Evolutionary conservation across 139 green algal genomes (phyloP), one percentile per base, ranked within the genome.

Genomic region (Desmodesmus armatus): DNA sequence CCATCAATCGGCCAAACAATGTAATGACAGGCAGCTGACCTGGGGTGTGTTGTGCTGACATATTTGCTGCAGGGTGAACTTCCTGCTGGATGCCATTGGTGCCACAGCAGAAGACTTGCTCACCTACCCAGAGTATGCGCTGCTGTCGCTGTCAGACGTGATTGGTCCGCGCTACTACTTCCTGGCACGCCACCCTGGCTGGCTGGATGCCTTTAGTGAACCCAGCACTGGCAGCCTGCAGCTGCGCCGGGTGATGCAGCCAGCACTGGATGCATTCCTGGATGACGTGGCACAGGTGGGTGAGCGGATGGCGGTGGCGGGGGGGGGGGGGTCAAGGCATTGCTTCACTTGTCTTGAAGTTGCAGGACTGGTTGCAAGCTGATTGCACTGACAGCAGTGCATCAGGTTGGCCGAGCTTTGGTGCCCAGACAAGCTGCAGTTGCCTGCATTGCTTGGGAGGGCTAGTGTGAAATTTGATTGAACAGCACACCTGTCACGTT

Each of bases 1-100:
- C n/a, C n/a, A n/a, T n/a, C n/a, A n/a, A n/a, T n/a, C n/a, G n/a
- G n/a, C n/a, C n/a, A n/a, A n/a, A n/a, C n/a, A n/a, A n/a, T n/a
- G n/a, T n/a, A n/a, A n/a, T n/a, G n/a, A n/a, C n/a, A n/a, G n/a
- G n/a, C n/a, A n/a, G n/a, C n/a, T n/a, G n/a, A n/a, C n/a, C n/a
- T n/a, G n/a, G n/a, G n/a, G n/a, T n/a, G n/a, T n/a, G n/a, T n/a
- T n/a, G n/a, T n/a, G n/a, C 6, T 40, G 63, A 40, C 63, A 40
- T 43, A n/a, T n/a, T n/a, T n/a, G n/a, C n/a, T 49, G 19, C 74
- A 81, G 74, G 74, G 43, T 81, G 29, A 81, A 81, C 49, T 81
- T 81, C 74, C 49, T 81, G 74, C 23, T 79, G n/a, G 71, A 81
- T 47, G 74, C n/a, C 11, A 69, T 81, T 39, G 74, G 74, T 4